Conservation (phyloP, 163 green algal genomes). For the Scenedesmus sp. region DNA sequence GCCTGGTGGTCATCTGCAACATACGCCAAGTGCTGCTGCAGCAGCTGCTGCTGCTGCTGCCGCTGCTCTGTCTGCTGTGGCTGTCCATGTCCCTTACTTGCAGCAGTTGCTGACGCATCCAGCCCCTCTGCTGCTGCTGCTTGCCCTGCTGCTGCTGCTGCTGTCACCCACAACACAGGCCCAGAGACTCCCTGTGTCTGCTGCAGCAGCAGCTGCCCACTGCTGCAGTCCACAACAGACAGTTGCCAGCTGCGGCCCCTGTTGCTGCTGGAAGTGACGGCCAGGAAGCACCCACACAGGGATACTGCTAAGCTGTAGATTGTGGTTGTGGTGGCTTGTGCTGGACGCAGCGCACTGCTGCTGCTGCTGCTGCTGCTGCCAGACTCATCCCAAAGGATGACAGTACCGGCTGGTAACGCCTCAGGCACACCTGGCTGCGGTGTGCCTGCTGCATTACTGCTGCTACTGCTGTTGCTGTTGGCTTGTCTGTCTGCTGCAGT, state of each 20-base stretch:
- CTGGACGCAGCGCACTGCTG: neutral
- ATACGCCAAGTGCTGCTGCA: slow-evolving; percentile 22
- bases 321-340: too few species aligned
- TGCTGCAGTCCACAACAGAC: slow-evolving; percentile 32
- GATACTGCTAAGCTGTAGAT: slow-evolving; percentile 33
- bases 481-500: neutral
- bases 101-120: neutral
- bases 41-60: neutral
- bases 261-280: slow-evolving; percentile 28
- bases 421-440: neutral
- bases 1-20: neutral
- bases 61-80: neutral
- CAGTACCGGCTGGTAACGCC: neutral
- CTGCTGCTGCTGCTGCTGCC: neutral
- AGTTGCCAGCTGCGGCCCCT: neutral
- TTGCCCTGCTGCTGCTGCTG: neutral
- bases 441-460: neutral
- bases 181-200: neutral
- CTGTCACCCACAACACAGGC: slow-evolving; percentile 11
- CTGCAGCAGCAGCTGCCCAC: neutral
- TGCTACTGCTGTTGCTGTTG: neutral
- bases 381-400: slow-evolving; percentile 18
- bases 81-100: too few species aligned
- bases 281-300: neutral
- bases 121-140: neutral